A percentile compares a stretch with the other conserved stretches of the same genome.
Evolutionary conservation across 2,329 filamentous ascomycete genomes (phyloP).

Genomic region (Neurospora sp.): DNA sequence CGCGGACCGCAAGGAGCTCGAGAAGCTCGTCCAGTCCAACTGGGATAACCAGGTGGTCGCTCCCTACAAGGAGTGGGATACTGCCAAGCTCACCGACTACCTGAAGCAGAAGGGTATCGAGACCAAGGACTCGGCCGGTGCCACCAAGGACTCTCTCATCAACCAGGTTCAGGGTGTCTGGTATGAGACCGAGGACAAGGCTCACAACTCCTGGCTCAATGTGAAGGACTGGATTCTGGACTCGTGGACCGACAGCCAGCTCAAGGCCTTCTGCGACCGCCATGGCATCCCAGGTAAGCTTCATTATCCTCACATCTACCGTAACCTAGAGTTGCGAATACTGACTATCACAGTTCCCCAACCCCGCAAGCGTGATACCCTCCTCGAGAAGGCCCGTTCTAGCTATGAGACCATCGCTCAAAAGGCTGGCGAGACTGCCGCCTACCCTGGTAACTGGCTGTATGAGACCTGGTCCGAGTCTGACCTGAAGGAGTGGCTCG

Average conservation of each 20-base stretch:
- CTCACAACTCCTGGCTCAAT: slow-evolving; percentile 59
- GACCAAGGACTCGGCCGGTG: slow-evolving; percentile 53
- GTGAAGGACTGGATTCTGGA: slow-evolving; percentile 91
- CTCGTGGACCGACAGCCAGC: slow-evolving; percentile 85
- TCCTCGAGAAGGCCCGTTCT: slow-evolving; percentile 67
- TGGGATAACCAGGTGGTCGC: slow-evolving; percentile 70
- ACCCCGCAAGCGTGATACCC: slow-evolving; percentile 72
- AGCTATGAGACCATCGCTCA: slow-evolving; percentile 74
- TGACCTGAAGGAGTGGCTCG: slow-evolving; percentile 88
- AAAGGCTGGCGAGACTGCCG: slow-evolving; percentile 60
- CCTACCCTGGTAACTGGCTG: slow-evolving; percentile 94
- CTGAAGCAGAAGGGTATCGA: slow-evolving; percentile 62
- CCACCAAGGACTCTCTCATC: slow-evolving; percentile 59
- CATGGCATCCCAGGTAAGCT: slow-evolving; percentile 62
- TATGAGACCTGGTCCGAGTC: slow-evolving; percentile 85
- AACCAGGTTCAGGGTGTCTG: slow-evolving; percentile 61
- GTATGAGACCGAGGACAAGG: slow-evolving; percentile 71
- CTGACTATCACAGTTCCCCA: slow-evolving; percentile 51
- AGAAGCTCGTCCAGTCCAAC: slow-evolving; percentile 78
- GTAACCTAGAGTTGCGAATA: not conserved
- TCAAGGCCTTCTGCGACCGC: slow-evolving; percentile 88
- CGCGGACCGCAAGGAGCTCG: slow-evolving; percentile 88
- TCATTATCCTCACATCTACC: not conserved
- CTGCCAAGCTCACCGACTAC: slow-evolving; percentile 56
- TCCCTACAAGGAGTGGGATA: slow-evolving; percentile 71